These are phyloP conservation scores for Sedum album DNA, from an alignment of 164 flowering plant species.

Conservation along the genomic window DNA sequence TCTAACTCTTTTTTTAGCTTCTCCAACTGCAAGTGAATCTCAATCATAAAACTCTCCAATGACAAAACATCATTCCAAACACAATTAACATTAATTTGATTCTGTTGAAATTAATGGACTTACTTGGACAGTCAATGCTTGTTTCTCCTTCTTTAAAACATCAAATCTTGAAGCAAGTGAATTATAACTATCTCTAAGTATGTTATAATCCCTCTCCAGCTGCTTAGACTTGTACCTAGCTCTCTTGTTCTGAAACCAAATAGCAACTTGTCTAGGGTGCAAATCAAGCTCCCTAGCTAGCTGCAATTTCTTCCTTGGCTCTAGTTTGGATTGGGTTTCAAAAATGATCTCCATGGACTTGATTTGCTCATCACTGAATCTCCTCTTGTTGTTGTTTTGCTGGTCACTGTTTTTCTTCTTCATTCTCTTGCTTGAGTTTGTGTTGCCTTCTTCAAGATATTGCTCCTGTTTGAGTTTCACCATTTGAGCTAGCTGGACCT, in stretches of 20 bases:
- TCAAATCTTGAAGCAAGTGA: constrained; percentile 3
- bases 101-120: background rate
- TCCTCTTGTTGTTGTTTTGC: background rate
- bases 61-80: too few species aligned
- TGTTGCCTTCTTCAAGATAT: background rate
- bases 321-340: background rate
- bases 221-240: constrained; percentile 7
- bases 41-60: background rate
- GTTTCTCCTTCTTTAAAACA: background rate
- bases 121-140: background rate
- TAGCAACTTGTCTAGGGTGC: background rate
- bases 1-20: background rate
- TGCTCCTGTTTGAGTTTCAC: background rate
- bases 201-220: background rate
- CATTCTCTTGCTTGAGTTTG: background rate
- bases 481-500: background rate
- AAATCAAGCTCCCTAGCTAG: background rate
- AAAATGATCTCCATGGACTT: background rate
- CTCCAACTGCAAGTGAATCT: constrained; percentile 2
- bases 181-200: background rate
- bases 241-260: constrained; percentile 5
- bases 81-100: too few species aligned
- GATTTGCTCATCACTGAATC: constrained; percentile 4
- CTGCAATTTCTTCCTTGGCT: background rate
- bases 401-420: background rate